Evolutionary conservation across 202 grass and related monocot species (phyloP).

Genomic region (Hordeum pubiflorum): DNA sequence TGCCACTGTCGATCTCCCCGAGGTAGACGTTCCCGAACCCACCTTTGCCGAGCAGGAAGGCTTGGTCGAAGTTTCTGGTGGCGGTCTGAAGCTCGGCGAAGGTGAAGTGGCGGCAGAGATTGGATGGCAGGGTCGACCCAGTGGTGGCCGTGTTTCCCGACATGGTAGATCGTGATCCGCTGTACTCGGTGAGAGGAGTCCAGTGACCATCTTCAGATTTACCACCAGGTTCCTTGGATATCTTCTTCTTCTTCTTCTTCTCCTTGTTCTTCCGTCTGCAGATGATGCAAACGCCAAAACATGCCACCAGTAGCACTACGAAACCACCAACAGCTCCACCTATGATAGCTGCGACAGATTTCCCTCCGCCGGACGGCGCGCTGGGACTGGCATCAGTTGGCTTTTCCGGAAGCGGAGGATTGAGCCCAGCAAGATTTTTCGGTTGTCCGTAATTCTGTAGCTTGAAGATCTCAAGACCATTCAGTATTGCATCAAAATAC

Average conservation of each 20-base stretch:
- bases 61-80: background rate
- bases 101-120: background rate
- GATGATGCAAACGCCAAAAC: background rate
- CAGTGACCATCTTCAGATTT: slow-evolving; percentile 7
- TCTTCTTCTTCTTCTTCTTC: background rate
- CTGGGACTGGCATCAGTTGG: background rate
- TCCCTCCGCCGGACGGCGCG: background rate
- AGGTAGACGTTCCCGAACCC: slow-evolving; percentile 7
- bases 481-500: slow-evolving; percentile 9
- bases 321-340: background rate
- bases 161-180: background rate
- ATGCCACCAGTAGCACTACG: background rate
- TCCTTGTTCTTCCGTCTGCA: background rate
- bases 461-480: slow-evolving; percentile 6
- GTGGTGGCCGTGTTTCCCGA: background rate
- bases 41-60: background rate
- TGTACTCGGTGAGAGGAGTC: slow-evolving; percentile 1
- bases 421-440: background rate
- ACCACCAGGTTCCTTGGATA: background rate
- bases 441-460: background rate
- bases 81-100: background rate
- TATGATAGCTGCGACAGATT: background rate
- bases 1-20: background rate
- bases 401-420: background rate
- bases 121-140: background rate